Percentiles rank a stretch among this genome's conserved stretches.
phyloP scores from a whole-genome alignment of 805 yeast genomes.

The Sugiyamaella marilandica region DNA sequence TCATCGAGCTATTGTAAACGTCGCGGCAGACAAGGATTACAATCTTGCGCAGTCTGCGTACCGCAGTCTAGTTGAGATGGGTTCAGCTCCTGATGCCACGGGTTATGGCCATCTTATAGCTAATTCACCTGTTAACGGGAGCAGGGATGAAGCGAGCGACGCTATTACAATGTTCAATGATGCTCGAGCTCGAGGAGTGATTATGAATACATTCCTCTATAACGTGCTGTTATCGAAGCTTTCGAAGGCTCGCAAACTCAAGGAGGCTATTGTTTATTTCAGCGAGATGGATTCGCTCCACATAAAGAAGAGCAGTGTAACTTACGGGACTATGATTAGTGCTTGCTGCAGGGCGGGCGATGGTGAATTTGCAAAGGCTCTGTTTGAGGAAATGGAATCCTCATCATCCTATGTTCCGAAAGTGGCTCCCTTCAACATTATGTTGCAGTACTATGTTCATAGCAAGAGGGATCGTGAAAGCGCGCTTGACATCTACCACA shows the following conservation, averaged over 20 bases:
- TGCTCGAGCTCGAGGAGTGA: constrained; percentile 25
- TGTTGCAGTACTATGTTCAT: constrained; percentile 37
- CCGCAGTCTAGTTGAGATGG: constrained; percentile 24
- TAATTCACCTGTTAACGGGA: constrained; percentile 21
- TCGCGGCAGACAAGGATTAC: constrained; percentile 24
- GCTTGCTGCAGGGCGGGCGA: constrained; percentile 37
- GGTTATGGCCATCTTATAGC: constrained; percentile 34
- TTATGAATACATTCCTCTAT: constrained; percentile 33
- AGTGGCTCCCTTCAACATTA: constrained; percentile 36
- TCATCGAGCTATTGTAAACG: constrained; percentile 27
- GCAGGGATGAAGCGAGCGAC: constrained; percentile 32
- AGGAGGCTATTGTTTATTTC: constrained; percentile 31
- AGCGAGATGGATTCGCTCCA: constrained; percentile 29
- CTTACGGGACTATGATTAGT: constrained; percentile 37
- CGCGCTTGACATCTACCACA: constrained; percentile 31
- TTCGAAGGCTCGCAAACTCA: constrained; percentile 34
- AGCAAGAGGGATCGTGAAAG: constrained; percentile 28
- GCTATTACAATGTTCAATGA: constrained; percentile 33
- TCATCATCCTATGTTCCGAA: constrained; percentile 28
- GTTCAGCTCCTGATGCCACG: constrained; percentile 32
- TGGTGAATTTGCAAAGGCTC: constrained; percentile 27
- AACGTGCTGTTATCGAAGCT: constrained; percentile 34
- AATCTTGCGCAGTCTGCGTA: constrained; percentile 27
- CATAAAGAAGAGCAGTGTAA: constrained; percentile 28
- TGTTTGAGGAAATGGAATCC: constrained; percentile 35